Evolutionary conservation across 768 basidiomycete genomes (phyloP).

Genomic region (Steccherinum ochraceum): DNA sequence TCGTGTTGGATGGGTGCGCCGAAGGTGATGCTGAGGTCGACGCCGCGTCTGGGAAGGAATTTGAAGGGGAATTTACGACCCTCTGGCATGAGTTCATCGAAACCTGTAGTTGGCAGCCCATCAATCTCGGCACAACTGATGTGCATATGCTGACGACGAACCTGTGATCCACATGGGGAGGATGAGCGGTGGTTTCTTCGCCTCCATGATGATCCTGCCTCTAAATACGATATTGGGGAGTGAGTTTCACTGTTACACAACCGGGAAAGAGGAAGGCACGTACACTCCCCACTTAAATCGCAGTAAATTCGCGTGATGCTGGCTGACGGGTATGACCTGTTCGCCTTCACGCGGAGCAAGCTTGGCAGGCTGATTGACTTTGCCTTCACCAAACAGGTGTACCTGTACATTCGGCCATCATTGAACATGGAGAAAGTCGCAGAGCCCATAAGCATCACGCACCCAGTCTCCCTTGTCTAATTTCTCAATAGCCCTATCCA

Average conservation of each 20-base stretch:
- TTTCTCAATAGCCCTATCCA: constrained; percentile 77
- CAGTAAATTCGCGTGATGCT: constrained; percentile 46
- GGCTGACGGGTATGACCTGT: constrained; percentile 21
- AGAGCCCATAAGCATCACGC: constrained; percentile 20
- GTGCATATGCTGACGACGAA: constrained; percentile 15
- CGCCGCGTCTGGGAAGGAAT: constrained; percentile 56
- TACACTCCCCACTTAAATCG: constrained; percentile 97
- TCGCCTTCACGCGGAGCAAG: background rate
- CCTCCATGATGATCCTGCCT: constrained; percentile 77
- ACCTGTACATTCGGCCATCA: constrained; percentile 41
- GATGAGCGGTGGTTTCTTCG: constrained; percentile 59
- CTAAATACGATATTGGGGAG: too few species aligned
- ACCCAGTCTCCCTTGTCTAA: constrained; percentile 87
- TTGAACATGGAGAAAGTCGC: background rate
- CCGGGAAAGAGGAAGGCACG: constrained; percentile 33
- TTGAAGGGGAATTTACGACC: constrained; percentile 71
- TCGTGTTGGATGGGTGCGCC: constrained; percentile 61
- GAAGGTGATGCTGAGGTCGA: constrained; percentile 68
- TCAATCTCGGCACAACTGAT: too few species aligned
- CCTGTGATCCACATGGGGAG: constrained; percentile 95
- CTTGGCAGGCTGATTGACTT: constrained; percentile 61
- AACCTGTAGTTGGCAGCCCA: constrained; percentile 52
- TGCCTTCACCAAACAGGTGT: constrained; percentile 88
- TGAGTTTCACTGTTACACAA: too few species aligned
- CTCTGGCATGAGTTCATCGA: constrained; percentile 89